Evolutionary conservation across 768 basidiomycete genomes (phyloP).

Genomic region (Podaxis rugospora): DNA sequence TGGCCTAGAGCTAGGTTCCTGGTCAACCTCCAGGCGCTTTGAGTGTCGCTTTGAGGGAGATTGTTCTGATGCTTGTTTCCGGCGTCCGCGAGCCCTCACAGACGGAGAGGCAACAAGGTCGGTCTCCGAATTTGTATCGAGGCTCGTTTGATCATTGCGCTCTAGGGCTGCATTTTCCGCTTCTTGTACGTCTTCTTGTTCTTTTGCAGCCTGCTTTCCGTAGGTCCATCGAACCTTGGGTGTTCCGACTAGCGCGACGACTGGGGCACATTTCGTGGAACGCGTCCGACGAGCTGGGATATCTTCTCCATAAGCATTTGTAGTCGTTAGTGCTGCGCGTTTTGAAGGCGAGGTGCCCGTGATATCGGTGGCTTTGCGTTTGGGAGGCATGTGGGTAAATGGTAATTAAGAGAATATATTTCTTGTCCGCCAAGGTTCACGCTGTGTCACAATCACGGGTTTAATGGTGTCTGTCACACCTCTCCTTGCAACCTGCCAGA

Average conservation of each 20-base stretch:
- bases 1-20: neutral
- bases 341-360: slow-evolving; percentile 24
- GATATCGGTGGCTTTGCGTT: slow-evolving; percentile 35
- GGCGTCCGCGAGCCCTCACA: neutral
- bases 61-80: neutral
- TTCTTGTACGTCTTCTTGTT: neutral
- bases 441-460: slow-evolving; percentile 9
- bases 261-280: neutral
- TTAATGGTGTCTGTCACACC: neutral
- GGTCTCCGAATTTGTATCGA: neutral
- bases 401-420: neutral
- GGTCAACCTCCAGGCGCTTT: neutral
- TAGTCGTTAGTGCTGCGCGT: slow-evolving; percentile 15
- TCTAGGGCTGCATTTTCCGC: neutral
- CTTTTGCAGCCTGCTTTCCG: neutral
- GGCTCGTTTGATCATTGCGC: neutral
- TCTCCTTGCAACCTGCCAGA: neutral
- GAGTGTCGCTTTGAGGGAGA: neutral
- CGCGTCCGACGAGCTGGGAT: neutral
- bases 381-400: slow-evolving; percentile 32
- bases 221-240: slow-evolving; percentile 4
- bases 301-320: neutral
- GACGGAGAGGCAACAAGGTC: neutral
- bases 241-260: neutral
- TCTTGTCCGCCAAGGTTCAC: neutral